Conservation (phyloP, 31 red algal species). For the Bonnemaisonia californica region DNA sequence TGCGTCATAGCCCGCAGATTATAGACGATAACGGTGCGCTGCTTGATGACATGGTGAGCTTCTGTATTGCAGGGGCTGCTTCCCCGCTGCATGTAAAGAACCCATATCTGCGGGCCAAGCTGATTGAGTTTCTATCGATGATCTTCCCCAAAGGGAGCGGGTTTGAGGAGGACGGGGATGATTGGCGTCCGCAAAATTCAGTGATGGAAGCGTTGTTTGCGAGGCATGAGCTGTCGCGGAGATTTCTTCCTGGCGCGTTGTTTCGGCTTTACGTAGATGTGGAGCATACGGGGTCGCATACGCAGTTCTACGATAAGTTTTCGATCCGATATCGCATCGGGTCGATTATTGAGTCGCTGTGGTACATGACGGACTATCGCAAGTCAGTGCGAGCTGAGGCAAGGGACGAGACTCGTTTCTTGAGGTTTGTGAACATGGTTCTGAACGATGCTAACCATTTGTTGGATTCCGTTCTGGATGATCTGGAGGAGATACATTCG, state of each 20-base stretch:
- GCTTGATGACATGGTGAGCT: slow-evolving; percentile 81
- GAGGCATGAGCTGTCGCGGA: slow-evolving; percentile 61
- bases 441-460: slow-evolving; percentile 98
- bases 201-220: slow-evolving; percentile 82
- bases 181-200: slow-evolving; percentile 32
- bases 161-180: slow-evolving; percentile 57
- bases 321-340: slow-evolving; percentile 91
- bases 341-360: slow-evolving; percentile 82
- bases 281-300: slow-evolving; percentile 94
- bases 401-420: slow-evolving; percentile 73
- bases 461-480: slow-evolving; percentile 82
- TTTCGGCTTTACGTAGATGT: slow-evolving; percentile 98
- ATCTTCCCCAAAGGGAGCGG: slow-evolving; percentile 71
- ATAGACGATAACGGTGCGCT: slow-evolving; percentile 66
- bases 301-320: slow-evolving; percentile 99
- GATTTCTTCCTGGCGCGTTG: slow-evolving; percentile 84
- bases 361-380: slow-evolving; percentile 84
- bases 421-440: slow-evolving; percentile 97
- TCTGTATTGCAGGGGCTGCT: slow-evolving; percentile 70
- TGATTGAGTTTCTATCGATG: slow-evolving; percentile 80
- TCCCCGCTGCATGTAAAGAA: slow-evolving; percentile 94
- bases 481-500: slow-evolving; percentile 83
- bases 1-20: slow-evolving; percentile 61
- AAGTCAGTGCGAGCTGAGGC: slow-evolving; percentile 78
- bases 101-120: slow-evolving; percentile 88